Conservation (phyloP, 129 eudicot species). For the Solidago caesia region DNA sequence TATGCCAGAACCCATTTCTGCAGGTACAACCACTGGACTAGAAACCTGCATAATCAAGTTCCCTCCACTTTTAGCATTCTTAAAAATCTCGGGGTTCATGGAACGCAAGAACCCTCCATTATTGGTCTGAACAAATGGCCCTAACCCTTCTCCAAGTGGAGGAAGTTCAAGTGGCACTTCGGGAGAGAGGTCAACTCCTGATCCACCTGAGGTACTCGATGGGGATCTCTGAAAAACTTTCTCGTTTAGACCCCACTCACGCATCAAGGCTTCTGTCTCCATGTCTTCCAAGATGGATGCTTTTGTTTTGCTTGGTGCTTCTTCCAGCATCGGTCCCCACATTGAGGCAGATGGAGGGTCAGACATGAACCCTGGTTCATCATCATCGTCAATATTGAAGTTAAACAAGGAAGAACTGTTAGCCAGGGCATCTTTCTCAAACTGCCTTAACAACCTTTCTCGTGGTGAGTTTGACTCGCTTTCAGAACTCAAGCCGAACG, state of each 20-base stretch:
- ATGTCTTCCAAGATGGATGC: slow-evolving; percentile 66
- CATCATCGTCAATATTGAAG: slow-evolving; percentile 46
- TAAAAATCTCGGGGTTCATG: slow-evolving; percentile 81
- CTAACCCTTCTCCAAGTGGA: slow-evolving; percentile 82
- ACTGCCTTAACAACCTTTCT: slow-evolving; percentile 72
- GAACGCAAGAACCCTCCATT: slow-evolving; percentile 86
- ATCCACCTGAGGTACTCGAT: slow-evolving; percentile 43
- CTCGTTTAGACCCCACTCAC: slow-evolving; percentile 82
- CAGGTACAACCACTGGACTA: slow-evolving; percentile 92
- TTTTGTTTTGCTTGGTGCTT: slow-evolving; percentile 45
- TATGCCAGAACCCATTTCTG: slow-evolving; percentile 90
- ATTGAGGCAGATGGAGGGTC: slow-evolving; percentile 37
- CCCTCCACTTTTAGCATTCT: slow-evolving; percentile 69
- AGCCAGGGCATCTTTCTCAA: slow-evolving; percentile 72
- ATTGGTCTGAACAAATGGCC: slow-evolving; percentile 73
- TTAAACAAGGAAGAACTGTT: slow-evolving; percentile 58
- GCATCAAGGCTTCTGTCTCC: slow-evolving; percentile 87
- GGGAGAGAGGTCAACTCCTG: slow-evolving; percentile 50
- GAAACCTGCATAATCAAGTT: slow-evolving; percentile 93
- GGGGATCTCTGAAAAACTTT: slow-evolving; percentile 58
- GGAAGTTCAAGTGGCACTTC: slow-evolving; percentile 66
- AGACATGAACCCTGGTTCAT: slow-evolving; percentile 34
- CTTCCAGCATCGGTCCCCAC: slow-evolving; percentile 43
- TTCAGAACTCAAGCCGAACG: slow-evolving; percentile 61
- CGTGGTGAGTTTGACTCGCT: slow-evolving; percentile 94